Conservation (phyloP, 768 basidiomycete genomes). For the Lanmaoa pseudosensibilis region DNA sequence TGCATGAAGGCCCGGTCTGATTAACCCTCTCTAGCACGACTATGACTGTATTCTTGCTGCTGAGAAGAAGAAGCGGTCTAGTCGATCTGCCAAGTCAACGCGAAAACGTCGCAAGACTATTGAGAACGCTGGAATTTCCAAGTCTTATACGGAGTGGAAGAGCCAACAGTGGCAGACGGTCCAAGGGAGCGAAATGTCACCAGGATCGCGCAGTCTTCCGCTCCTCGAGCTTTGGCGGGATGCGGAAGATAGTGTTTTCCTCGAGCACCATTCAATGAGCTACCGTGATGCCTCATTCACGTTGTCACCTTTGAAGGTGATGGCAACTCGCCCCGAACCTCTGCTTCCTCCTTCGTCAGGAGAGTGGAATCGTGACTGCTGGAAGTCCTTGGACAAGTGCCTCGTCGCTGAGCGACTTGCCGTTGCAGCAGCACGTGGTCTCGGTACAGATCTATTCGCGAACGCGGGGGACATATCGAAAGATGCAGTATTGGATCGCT, state of each 20-base stretch:
- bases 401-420: constrained; percentile 70
- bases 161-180: constrained; percentile 14
- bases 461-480: constrained; percentile 52
- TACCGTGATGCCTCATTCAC: constrained; percentile 15
- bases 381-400: constrained; percentile 78
- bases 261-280: constrained; percentile 27
- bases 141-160: constrained; percentile 18
- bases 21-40: constrained; percentile 57
- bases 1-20: neutral
- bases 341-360: constrained; percentile 12
- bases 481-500: constrained; percentile 61
- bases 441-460: constrained; percentile 41
- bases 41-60: constrained; percentile 69
- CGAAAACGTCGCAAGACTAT: constrained; percentile 41
- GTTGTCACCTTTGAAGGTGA: constrained; percentile 17
- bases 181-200: constrained; percentile 17
- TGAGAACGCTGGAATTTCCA: constrained; percentile 31
- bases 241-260: constrained; percentile 30
- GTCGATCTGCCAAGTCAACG: constrained; percentile 34
- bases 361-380: constrained; percentile 73
- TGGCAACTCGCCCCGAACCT: neutral
- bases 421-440: constrained; percentile 36
- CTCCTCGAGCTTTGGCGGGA: constrained; percentile 32
- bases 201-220: constrained; percentile 35
- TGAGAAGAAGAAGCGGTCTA: constrained; percentile 26